Evolutionary conservation across 495 filamentous ascomycete genomes (phyloP).

Genomic region (Platismatia glauca): DNA sequence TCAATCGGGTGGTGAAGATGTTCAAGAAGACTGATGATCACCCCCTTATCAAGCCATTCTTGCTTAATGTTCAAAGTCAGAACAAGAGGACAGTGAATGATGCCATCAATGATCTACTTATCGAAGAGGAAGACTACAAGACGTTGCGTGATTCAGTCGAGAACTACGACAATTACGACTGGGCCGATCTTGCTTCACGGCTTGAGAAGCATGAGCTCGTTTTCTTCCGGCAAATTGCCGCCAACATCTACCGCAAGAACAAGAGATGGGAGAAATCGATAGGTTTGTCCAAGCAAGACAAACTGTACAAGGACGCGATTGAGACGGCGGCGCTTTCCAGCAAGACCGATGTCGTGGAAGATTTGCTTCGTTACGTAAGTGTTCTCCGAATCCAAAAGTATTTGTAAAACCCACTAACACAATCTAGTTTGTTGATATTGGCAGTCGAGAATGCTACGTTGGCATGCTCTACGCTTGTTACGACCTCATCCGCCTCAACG

Average conservation of each 20-base stretch:
- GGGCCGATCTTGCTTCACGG: constrained; percentile 86
- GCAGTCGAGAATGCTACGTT: constrained; percentile 97
- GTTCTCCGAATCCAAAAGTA: constrained; percentile 2
- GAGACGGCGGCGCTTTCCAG: constrained; percentile 95
- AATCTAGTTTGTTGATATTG: constrained; percentile 91
- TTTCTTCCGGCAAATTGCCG: constrained; percentile 98
- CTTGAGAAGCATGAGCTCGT: constrained; percentile 94
- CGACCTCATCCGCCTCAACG: constrained; percentile 85
- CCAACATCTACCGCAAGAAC: constrained; percentile 98
- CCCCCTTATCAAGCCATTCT: constrained; percentile 97
- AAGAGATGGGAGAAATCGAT: constrained; percentile 99
- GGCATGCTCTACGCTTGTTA: constrained; percentile 99
- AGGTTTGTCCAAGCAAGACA: constrained; percentile 95
- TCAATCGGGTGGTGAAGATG: constrained; percentile 95
- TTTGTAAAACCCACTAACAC: neutral
- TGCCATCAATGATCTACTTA: constrained; percentile 95
- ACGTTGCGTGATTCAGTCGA: constrained; percentile 94
- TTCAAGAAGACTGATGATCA: constrained; percentile 98
- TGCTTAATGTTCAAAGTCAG: constrained; percentile 90
- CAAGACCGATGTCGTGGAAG: constrained; percentile 87
- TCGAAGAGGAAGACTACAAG: constrained; percentile 99
- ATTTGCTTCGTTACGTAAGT: constrained; percentile 93
- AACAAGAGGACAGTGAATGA: constrained; percentile 98
- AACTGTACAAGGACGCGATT: constrained; percentile 98
- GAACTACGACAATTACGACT: constrained; percentile 98